Evolutionary conservation across 805 yeast species (phyloP).

Genomic region (Candida taoyuanica): DNA sequence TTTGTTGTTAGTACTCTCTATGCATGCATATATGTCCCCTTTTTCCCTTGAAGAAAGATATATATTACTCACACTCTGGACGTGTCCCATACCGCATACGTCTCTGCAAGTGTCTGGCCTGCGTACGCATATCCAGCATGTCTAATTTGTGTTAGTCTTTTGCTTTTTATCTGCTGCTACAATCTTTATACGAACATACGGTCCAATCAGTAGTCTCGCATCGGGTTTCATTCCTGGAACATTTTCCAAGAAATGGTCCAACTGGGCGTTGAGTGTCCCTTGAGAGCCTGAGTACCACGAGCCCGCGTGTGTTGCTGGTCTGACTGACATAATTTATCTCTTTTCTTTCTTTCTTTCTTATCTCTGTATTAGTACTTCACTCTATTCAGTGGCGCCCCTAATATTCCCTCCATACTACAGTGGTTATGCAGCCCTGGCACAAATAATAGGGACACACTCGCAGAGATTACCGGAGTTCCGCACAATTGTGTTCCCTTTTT

Average conservation of each 20-base stretch:
- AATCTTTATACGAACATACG: slow-evolving; percentile 29
- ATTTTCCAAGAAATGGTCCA: slow-evolving; percentile 41
- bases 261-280: slow-evolving; percentile 40
- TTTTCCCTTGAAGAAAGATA: neutral
- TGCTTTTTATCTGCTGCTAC: neutral
- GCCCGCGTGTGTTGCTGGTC: slow-evolving; percentile 71
- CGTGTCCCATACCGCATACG: slow-evolving; percentile 69
- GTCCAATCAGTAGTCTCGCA: slow-evolving; percentile 54
- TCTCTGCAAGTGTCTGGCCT: slow-evolving; percentile 70
- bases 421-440: too few relatives aligned
- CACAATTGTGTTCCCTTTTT: too few relatives aligned
- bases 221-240: slow-evolving; percentile 33
- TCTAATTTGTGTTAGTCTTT: slow-evolving; percentile 24
- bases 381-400: too few relatives aligned
- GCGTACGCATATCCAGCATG: slow-evolving; percentile 93
- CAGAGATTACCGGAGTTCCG: too few relatives aligned
- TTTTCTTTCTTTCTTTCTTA: too few relatives aligned
- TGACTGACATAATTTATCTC: too few relatives aligned
- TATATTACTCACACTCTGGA: slow-evolving; percentile 36
- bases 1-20: slow-evolving; percentile 6
- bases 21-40: too few relatives aligned
- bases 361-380: too few relatives aligned
- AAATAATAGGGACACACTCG: too few relatives aligned
- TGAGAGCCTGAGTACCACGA: slow-evolving; percentile 70
- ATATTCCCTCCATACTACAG: too few relatives aligned